These are phyloP conservation scores for Beauveria sp. DNA, from an alignment of 2,329 filamentous ascomycete genomes.

Conservation along the genomic window DNA sequence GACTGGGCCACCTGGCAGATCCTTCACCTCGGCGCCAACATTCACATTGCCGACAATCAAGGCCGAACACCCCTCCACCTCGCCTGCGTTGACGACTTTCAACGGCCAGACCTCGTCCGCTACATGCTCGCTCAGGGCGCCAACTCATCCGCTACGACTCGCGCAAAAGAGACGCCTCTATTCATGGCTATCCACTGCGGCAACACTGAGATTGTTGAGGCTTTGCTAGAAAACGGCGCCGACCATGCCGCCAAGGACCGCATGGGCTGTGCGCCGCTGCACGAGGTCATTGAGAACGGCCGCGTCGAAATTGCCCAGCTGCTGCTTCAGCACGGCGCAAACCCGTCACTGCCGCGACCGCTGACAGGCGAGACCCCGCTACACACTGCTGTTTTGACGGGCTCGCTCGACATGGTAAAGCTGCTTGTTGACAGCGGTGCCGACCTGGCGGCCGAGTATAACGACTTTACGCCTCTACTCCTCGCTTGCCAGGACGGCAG, in stretches of 20 bases:
- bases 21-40: conserved; percentile 4
- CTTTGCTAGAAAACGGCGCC: conserved; percentile 1
- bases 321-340: conserved; percentile 1
- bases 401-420: conserved; percentile 5
- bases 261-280: conserved; percentile 6
- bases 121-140: conserved; percentile 5
- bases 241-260: neutral
- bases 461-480: conserved; percentile 5
- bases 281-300: neutral
- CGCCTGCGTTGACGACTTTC: conserved; percentile 5
- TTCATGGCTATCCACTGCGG: conserved; percentile 1
- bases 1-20: conserved; percentile 9
- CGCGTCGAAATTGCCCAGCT: neutral
- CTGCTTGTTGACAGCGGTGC: conserved; percentile 3
- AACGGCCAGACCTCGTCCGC: conserved; percentile 1
- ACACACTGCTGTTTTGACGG: neutral
- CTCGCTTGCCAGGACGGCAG: conserved; percentile 6
- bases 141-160: neutral
- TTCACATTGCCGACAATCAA: neutral
- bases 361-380: conserved; percentile 7
- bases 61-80: conserved; percentile 6
- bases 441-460: conserved; percentile 5
- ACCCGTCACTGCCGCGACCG: conserved; percentile 2
- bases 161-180: conserved; percentile 1
- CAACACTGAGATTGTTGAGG: conserved; percentile 6